These are phyloP conservation scores for Penicillium sp. DNA, from an alignment of 2,329 filamentous ascomycete species.

Conservation along the genomic window DNA sequence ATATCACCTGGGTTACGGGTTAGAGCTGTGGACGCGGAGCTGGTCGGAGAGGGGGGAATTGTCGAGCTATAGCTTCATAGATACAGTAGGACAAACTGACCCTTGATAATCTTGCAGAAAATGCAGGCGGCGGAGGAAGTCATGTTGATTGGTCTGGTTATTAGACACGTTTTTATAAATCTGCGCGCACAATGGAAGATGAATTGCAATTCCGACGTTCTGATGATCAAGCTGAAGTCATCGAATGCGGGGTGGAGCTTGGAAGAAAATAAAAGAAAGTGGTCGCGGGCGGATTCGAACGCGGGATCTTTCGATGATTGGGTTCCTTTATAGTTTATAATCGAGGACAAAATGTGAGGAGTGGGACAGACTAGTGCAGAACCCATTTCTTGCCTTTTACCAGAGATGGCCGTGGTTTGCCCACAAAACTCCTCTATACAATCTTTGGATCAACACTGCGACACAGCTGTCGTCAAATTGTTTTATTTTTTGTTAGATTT, in stretches of 20 bases:
- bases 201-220: not conserved
- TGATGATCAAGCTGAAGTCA: conserved; percentile 12
- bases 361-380: conserved; percentile 69
- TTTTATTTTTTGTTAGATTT: conserved; percentile 26
- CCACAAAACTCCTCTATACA: conserved; percentile 59
- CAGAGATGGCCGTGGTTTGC: conserved; percentile 72
- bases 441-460: conserved; percentile 56
- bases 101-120: conserved; percentile 98
- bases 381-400: conserved; percentile 79
- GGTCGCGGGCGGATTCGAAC: conserved; percentile 31
- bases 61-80: not conserved
- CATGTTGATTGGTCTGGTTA: conserved; percentile 22
- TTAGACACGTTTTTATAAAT: not conserved
- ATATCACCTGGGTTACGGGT: conserved; percentile 72
- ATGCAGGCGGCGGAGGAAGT: conserved; percentile 66
- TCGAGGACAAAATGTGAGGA: conserved; percentile 44
- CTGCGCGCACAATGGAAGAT: not conserved
- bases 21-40: not conserved
- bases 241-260: conserved; percentile 20
- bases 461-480: conserved; percentile 47
- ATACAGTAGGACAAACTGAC: conserved; percentile 44
- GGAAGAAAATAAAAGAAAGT: conserved; percentile 7
- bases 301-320: not conserved
- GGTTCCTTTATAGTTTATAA: not conserved
- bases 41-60: not conserved